These are phyloP conservation scores for Saturnispora sanitii DNA, from an alignment of 805 yeast species.

Conservation along the genomic window DNA sequence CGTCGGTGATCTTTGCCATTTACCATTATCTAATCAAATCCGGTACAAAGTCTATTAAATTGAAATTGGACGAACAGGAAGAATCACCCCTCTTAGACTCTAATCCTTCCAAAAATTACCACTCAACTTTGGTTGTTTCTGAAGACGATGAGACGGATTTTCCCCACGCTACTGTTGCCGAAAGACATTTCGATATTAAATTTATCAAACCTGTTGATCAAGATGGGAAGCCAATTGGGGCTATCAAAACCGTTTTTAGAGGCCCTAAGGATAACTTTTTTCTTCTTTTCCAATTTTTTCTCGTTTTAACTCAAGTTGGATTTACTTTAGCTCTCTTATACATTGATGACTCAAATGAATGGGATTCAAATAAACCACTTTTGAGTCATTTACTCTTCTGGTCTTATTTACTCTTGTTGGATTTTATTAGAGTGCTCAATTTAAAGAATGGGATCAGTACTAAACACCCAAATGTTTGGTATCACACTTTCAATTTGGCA, in stretches of 20 bases:
- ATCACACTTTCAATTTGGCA: conserved; percentile 46
- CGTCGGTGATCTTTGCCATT: too few relatives aligned
- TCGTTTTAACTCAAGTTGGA: conserved; percentile 31
- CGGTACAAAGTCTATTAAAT: background rate
- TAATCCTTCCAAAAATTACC: background rate
- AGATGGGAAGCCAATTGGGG: conserved; percentile 57
- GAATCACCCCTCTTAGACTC: conserved; percentile 1
- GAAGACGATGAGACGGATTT: background rate
- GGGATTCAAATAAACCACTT: conserved; percentile 18
- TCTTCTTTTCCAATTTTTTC: conserved; percentile 36
- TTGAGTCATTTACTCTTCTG: conserved; percentile 30
- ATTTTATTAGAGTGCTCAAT: conserved; percentile 31
- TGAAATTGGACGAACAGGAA: background rate
- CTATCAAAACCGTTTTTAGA: conserved; percentile 37
- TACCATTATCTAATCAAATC: background rate
- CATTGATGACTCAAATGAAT: conserved; percentile 28
- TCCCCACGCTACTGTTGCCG: conserved; percentile 20
- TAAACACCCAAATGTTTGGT: conserved; percentile 51
- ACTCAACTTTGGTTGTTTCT: background rate
- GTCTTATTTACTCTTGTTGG: conserved; percentile 33
- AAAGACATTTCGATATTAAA: conserved; percentile 57
- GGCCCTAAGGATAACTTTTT: conserved; percentile 42
- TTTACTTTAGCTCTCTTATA: conserved; percentile 29
- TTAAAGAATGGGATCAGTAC: conserved; percentile 24
- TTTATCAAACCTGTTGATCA: conserved; percentile 42